Conservation (phyloP, 192 early-diverging fungal species). For the Coemansia sp. region DNA sequence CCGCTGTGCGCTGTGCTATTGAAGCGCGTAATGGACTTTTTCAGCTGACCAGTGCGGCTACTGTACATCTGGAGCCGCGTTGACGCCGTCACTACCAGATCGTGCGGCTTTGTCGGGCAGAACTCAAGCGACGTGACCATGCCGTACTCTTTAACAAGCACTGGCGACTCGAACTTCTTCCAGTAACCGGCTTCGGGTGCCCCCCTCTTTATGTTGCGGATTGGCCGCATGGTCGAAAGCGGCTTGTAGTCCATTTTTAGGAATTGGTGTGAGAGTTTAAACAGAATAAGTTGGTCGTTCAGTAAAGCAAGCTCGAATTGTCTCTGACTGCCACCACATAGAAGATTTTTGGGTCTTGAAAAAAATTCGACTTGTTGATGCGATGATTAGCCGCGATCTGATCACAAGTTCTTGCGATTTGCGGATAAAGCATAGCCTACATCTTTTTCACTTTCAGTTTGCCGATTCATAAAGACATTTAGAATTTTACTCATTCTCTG, state of each 20-base stretch:
- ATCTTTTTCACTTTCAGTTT: too few relatives aligned
- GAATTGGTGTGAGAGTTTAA: background rate
- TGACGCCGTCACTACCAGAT: constrained; percentile 88
- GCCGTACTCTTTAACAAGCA: constrained; percentile 84
- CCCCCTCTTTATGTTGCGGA: constrained; percentile 54
- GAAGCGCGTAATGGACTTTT: constrained; percentile 92
- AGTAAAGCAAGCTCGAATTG: background rate
- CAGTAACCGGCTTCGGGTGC: constrained; percentile 69
- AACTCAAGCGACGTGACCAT: constrained; percentile 82
- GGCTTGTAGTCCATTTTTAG: constrained; percentile 56
- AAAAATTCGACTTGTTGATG: constrained; percentile 1
- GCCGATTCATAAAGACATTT: background rate
- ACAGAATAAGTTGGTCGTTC: background rate
- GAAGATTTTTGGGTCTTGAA: background rate
- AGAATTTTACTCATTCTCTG: constrained; percentile 1
- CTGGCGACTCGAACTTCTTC: constrained; percentile 84
- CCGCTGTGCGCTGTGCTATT: constrained; percentile 79
- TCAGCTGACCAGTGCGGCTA: constrained; percentile 74
- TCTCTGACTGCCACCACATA: too few relatives aligned
- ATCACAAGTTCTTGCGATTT: too few relatives aligned
- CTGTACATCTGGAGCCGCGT: constrained; percentile 92
- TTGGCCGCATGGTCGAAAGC: constrained; percentile 55
- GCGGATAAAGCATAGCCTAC: too few relatives aligned
- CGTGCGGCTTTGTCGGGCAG: constrained; percentile 73
- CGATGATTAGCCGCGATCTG: background rate